Conservation (phyloP, 2,329 filamentous ascomycete species). For the Cladorrhinum sp. region DNA sequence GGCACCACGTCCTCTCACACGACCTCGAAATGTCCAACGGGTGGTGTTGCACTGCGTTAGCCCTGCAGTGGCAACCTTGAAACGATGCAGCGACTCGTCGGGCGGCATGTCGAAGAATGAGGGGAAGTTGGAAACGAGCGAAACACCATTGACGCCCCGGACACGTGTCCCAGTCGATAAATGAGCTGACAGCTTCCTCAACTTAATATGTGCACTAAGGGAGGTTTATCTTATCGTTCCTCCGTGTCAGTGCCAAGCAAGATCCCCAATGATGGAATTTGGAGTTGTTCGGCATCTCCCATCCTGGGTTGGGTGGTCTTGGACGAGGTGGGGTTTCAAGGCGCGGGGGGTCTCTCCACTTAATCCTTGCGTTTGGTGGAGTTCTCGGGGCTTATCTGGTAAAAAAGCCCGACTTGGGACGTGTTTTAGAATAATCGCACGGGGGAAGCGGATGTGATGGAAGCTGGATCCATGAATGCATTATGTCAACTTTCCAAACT, state of each 20-base stretch:
- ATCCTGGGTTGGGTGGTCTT: background rate
- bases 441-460: background rate
- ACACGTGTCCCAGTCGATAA: constrained; percentile 14
- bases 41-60: constrained; percentile 12
- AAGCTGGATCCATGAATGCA: background rate
- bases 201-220: no score
- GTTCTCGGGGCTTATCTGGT: background rate
- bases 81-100: constrained; percentile 2
- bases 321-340: background rate
- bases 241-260: constrained; percentile 1
- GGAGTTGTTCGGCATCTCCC: constrained; percentile 4
- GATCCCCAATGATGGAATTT: background rate
- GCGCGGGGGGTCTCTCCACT: background rate
- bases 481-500: background rate
- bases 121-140: constrained; percentile 1
- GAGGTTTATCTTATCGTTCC: constrained; percentile 19
- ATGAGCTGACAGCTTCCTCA: constrained; percentile 2
- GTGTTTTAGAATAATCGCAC: background rate
- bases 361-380: background rate
- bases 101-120: background rate
- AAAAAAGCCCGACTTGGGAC: background rate
- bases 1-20: background rate
- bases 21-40: background rate
- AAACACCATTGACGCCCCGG: constrained; percentile 1
- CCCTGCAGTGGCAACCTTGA: background rate